These are phyloP conservation scores for Venturia effusa DNA, from an alignment of 2,329 filamentous ascomycete genomes.

Conservation along the genomic window DNA sequence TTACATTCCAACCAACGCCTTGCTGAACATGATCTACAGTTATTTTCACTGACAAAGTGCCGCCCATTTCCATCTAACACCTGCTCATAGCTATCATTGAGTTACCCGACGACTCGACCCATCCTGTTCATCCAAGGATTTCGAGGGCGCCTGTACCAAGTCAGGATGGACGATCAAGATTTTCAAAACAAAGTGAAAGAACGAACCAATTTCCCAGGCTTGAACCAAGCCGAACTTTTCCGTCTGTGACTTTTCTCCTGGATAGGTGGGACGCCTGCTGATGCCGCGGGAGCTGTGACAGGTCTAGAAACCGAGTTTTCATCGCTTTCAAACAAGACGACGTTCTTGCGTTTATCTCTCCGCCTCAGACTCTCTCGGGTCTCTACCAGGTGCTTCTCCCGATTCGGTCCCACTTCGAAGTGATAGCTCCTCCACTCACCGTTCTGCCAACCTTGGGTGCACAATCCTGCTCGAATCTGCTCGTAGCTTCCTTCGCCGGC, in stretches of 20 bases:
- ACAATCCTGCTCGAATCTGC: background rate
- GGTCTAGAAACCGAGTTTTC: background rate
- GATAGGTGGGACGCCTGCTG: background rate
- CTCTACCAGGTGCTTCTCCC: background rate
- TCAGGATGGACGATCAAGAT: background rate
- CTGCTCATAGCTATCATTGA: background rate
- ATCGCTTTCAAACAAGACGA: background rate
- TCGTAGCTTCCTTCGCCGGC: background rate
- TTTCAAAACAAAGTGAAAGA: background rate
- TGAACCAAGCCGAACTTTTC: background rate
- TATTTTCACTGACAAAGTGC: no score
- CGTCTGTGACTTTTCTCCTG: background rate
- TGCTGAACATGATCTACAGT: background rate
- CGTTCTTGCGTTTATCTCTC: background rate
- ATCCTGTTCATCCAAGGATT: background rate
- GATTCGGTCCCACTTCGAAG: background rate
- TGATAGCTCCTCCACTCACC: background rate
- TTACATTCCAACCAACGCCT: background rate
- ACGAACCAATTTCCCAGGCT: constrained; percentile 2
- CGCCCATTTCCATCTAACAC: no score
- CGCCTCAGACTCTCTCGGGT: background rate
- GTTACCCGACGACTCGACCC: background rate
- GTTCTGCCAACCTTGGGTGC: background rate
- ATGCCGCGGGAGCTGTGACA: background rate
- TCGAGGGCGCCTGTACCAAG: background rate